A percentile compares a stretch with the other conserved stretches of the same genome.
phyloP scores from a whole-genome alignment of 2,329 filamentous ascomycete genomes.

The Cladosporium sphaerospermum region DNA sequence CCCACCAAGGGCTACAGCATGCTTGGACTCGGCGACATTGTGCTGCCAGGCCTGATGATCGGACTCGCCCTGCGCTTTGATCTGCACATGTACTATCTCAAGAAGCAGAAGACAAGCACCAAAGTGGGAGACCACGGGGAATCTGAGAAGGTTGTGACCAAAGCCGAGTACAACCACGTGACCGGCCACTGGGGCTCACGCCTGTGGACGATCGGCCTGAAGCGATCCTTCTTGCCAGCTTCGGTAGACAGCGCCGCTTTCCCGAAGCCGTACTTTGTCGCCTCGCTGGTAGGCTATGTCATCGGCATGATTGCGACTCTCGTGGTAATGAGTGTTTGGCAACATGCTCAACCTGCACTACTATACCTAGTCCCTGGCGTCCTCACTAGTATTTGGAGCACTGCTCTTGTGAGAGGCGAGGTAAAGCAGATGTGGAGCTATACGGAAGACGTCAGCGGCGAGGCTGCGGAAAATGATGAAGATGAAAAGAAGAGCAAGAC shows the following conservation, averaged over 20 bases:
- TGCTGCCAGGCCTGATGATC: slow-evolving; percentile 86
- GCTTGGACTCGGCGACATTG: slow-evolving; percentile 89
- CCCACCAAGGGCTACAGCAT: slow-evolving; percentile 53
- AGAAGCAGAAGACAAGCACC: slow-evolving; percentile 49
- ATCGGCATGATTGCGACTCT: slow-evolving; percentile 72
- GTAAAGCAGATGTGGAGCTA: slow-evolving; percentile 71
- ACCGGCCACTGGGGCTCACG: slow-evolving; percentile 75
- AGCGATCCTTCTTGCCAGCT: slow-evolving; percentile 13
- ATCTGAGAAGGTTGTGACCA: slow-evolving; percentile 21
- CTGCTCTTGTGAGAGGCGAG: slow-evolving; percentile 65
- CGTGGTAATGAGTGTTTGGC: slow-evolving; percentile 67
- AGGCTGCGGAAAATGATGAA: slow-evolving; percentile 24
- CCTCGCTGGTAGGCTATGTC: slow-evolving; percentile 69
- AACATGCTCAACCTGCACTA: slow-evolving; percentile 81
- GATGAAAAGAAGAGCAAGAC: slow-evolving; percentile 13
- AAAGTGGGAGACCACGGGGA: slow-evolving; percentile 35
- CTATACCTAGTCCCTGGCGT: slow-evolving; percentile 89
- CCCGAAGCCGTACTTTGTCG: slow-evolving; percentile 77
- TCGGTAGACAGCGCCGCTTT: slow-evolving; percentile 47
- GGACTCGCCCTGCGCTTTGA: slow-evolving; percentile 87
- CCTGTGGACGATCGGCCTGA: slow-evolving; percentile 60
- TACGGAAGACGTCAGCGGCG: slow-evolving; percentile 56
- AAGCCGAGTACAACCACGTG: slow-evolving; percentile 40
- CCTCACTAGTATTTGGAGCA: slow-evolving; percentile 66
- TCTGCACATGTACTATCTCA: slow-evolving; percentile 73